These are phyloP conservation scores for Backusella liffmaniae DNA, from an alignment of 192 early-diverging fungal species.

Conservation along the genomic window DNA sequence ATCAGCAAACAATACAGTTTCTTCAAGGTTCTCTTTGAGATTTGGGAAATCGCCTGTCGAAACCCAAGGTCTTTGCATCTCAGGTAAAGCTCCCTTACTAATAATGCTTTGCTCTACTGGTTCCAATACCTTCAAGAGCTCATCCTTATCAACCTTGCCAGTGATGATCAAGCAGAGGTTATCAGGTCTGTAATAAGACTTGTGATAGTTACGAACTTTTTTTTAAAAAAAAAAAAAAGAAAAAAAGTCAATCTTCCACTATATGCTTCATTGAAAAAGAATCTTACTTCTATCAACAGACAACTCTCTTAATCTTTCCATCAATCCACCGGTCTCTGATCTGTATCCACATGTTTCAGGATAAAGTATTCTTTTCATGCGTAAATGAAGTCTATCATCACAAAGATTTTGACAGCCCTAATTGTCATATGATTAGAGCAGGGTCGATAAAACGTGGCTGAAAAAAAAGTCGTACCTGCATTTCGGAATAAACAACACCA, in stretches of 20 bases:
- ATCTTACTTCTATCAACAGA: constrained; percentile 55
- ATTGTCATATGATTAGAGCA: neutral
- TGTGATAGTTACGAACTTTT: constrained; percentile 46
- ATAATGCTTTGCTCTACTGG: constrained; percentile 54
- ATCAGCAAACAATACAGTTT: constrained; percentile 54
- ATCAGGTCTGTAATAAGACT: constrained; percentile 60
- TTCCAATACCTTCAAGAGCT: constrained; percentile 43
- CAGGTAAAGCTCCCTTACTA: constrained; percentile 45
- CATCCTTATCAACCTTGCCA: constrained; percentile 43
- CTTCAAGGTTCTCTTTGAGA: constrained; percentile 41
- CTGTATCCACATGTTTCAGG: constrained; percentile 59
- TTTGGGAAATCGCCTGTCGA: constrained; percentile 44
- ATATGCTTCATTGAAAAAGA: neutral
- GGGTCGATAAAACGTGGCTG: too few species aligned
- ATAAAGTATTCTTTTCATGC: constrained; percentile 54
- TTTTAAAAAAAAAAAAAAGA: neutral
- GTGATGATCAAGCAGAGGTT: constrained; percentile 60
- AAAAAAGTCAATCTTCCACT: neutral
- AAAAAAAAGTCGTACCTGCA: constrained; percentile 42
- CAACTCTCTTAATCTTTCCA: constrained; percentile 55
- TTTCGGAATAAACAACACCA: constrained; percentile 66
- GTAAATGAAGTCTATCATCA: constrained; percentile 41
- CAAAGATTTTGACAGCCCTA: constrained; percentile 51
- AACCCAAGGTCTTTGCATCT: constrained; percentile 59
- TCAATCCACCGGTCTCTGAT: constrained; percentile 59